phyloP scores from a whole-genome alignment of 495 filamentous ascomycete species.

The Corynascus novoguineensis region DNA sequence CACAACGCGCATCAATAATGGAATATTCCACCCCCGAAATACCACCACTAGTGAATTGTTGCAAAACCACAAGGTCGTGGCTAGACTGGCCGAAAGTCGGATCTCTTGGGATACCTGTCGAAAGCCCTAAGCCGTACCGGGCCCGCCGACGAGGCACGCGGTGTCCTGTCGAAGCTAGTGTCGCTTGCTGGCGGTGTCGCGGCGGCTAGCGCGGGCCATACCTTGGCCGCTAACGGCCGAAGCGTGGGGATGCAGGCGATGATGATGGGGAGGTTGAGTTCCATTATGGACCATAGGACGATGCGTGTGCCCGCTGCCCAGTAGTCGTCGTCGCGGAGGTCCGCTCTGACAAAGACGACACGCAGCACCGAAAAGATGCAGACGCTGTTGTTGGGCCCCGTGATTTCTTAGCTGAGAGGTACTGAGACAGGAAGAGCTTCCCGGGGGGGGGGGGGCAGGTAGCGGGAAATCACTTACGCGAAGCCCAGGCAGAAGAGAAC shows the following conservation, averaged over 20 bases:
- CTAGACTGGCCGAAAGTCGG: no score
- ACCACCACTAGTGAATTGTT: no score
- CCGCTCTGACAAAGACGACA: conserved; percentile 3
- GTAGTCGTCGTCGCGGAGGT: not conserved
- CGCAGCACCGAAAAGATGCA: conserved; percentile 31
- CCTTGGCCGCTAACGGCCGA: conserved; percentile 22
- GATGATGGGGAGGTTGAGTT: conserved; percentile 29
- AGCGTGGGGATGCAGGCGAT: conserved; percentile 30
- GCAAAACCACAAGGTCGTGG: no score
- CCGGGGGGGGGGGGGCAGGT: no score
- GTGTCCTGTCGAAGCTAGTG: not conserved
- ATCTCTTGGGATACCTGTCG: no score
- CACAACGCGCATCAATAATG: no score
- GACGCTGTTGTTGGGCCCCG: conserved; percentile 17
- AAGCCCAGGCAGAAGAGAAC: conserved; percentile 20
- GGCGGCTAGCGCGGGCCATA: not conserved
- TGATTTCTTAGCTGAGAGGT: not conserved
- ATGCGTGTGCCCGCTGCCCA: not conserved
- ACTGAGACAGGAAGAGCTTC: no score
- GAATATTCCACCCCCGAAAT: no score
- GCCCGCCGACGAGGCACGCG: no score
- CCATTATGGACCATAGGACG: conserved; percentile 28
- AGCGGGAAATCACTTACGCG: conserved; percentile 23
- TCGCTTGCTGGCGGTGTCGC: not conserved
- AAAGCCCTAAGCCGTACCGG: no score